Percentiles rank a stretch among this genome's conserved stretches.
phyloP scores from a whole-genome alignment of 768 basidiomycete species.

The Asterophora lycoperdoides region DNA sequence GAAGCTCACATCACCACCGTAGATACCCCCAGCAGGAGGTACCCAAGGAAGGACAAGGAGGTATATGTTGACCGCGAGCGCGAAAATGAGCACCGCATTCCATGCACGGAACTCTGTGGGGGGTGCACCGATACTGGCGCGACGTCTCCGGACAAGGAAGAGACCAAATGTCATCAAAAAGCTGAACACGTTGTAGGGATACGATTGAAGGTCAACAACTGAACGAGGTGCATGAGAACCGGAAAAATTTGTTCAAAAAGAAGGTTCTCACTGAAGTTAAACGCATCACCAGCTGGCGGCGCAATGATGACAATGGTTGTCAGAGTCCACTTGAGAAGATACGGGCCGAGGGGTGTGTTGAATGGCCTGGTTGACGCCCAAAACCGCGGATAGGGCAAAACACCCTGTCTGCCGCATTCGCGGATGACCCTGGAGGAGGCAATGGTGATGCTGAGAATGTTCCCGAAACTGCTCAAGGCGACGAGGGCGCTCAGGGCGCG shows the following conservation, averaged over 20 bases:
- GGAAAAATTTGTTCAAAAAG: not conserved
- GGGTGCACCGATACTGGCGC: slow-evolving; percentile 28
- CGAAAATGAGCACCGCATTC: slow-evolving; percentile 32
- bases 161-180: slow-evolving; percentile 33
- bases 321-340: slow-evolving; percentile 41
- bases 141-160: slow-evolving; percentile 31
- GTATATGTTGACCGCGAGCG: slow-evolving; percentile 35
- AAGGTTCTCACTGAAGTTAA: slow-evolving; percentile 36
- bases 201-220: slow-evolving; percentile 39
- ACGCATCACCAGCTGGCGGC: slow-evolving; percentile 39
- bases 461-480: slow-evolving; percentile 38
- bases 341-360: slow-evolving; percentile 45
- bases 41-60: slow-evolving; percentile 40
- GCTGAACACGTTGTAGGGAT: slow-evolving; percentile 33
- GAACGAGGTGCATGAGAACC: not conserved
- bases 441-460: slow-evolving; percentile 26
- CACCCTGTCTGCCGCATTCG: slow-evolving; percentile 46
- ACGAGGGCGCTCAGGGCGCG: slow-evolving; percentile 35
- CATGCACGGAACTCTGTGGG: slow-evolving; percentile 33
- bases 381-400: slow-evolving; percentile 47
- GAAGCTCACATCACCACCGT: slow-evolving; percentile 38
- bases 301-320: slow-evolving; percentile 47
- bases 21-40: slow-evolving; percentile 34
- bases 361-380: slow-evolving; percentile 50
- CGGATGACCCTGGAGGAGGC: slow-evolving; percentile 40